Percentiles rank a stretch among this genome's conserved stretches.
Evolutionary conservation across 179 eudicot species (phyloP).

Genomic region (Actinidia chinensis): DNA sequence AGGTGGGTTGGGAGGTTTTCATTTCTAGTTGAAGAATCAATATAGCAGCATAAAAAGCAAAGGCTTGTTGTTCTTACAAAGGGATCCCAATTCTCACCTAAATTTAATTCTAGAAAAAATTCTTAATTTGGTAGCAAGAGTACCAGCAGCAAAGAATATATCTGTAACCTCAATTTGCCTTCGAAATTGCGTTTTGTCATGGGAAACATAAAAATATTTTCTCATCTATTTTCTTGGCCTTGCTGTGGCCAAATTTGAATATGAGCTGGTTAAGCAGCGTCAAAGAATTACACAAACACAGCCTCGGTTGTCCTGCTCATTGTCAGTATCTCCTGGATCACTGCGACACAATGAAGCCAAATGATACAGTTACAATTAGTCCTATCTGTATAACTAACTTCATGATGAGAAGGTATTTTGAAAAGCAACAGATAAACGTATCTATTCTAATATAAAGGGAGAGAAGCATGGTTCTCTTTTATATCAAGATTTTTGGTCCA

Average conservation of each 20-base stretch:
- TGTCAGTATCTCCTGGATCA: slow-evolving; percentile 43
- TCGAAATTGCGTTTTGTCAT: no score
- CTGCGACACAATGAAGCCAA: slow-evolving; percentile 19
- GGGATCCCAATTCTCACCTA: slow-evolving; percentile 6
- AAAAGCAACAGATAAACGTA: no score
- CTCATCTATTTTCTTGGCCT: no score
- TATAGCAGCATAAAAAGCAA: slow-evolving; percentile 10
- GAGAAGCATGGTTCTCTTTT: no score
- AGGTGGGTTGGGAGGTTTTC: not conserved
- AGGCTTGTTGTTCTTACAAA: slow-evolving; percentile 12
- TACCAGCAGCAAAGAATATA: no score
- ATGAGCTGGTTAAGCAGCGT: slow-evolving; percentile 17
- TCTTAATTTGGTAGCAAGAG: not conserved
- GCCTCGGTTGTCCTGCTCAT: slow-evolving; percentile 36
- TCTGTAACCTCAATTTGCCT: no score
- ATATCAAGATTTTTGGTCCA: no score
- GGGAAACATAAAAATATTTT: no score
- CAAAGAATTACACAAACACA: slow-evolving; percentile 44
- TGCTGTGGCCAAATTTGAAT: no score
- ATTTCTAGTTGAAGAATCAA: slow-evolving; percentile 10
- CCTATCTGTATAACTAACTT: not conserved
- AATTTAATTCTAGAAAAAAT: slow-evolving; percentile 5
- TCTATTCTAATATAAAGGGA: no score
- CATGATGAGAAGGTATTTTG: not conserved
- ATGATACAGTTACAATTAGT: slow-evolving; percentile 2